Percentiles rank a stretch among this genome's conserved stretches.
Evolutionary conservation across 495 filamentous ascomycete genomes (phyloP).

Genomic region (Penicillium antarcticum): DNA sequence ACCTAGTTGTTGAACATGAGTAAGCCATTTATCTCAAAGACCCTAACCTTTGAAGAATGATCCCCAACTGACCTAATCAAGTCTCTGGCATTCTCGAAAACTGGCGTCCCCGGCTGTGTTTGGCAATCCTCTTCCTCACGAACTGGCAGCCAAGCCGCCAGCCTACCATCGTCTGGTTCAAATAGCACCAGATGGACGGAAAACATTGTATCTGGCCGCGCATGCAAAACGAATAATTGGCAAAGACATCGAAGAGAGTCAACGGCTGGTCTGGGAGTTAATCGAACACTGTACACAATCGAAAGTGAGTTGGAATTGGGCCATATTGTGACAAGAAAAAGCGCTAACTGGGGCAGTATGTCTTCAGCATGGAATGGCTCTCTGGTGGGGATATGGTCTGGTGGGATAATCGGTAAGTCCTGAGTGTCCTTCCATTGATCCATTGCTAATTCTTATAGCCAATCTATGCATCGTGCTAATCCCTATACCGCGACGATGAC

Average conservation of each 20-base stretch:
- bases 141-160: constrained; percentile 19
- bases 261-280: constrained; percentile 20
- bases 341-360: constrained; percentile 10
- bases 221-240: constrained; percentile 18
- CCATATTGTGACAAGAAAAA: too few relatives aligned
- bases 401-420: constrained; percentile 21
- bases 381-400: constrained; percentile 22
- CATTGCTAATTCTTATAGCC: constrained; percentile 3
- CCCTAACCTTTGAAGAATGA: neutral
- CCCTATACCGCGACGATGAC: constrained; percentile 20
- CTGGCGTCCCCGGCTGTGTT: constrained; percentile 17
- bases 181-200: constrained; percentile 18
- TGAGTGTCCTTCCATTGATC: neutral
- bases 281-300: constrained; percentile 21
- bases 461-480: constrained; percentile 26
- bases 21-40: neutral
- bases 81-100: constrained; percentile 21
- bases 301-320: constrained; percentile 1
- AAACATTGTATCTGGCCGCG: constrained; percentile 19
- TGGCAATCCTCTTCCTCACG: constrained; percentile 19
- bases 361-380: constrained; percentile 22
- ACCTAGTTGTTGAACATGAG: constrained; percentile 20
- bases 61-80: neutral
- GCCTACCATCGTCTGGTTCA: constrained; percentile 20
- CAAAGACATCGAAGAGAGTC: constrained; percentile 12